phyloP scores from a whole-genome alignment of 225 moss, liverwort and hornwort species.

The Climacium dendroides region DNA sequence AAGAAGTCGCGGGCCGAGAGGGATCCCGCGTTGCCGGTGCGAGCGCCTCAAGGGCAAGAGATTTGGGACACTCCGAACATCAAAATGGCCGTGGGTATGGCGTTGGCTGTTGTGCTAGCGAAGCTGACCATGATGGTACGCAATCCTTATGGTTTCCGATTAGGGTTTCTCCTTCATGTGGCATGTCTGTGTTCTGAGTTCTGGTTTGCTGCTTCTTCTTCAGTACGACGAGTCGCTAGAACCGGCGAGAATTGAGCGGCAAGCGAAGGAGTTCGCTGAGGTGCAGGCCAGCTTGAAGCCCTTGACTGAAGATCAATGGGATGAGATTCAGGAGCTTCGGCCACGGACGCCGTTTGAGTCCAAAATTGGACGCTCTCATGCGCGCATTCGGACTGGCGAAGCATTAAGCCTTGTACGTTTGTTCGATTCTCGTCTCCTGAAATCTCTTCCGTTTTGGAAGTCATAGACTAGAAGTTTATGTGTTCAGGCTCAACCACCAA shows the following conservation, averaged over 20 bases:
- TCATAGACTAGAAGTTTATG: neutral
- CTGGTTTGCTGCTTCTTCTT: neutral
- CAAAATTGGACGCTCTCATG: conserved; percentile 55
- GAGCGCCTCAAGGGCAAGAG: conserved; percentile 48
- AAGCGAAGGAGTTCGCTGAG: conserved; percentile 72
- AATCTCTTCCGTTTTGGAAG: neutral
- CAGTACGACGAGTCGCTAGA: conserved; percentile 82
- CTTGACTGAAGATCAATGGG: conserved; percentile 59
- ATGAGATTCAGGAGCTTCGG: conserved; percentile 71
- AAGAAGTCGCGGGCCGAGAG: neutral
- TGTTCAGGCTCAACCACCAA: neutral
- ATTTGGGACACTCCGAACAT: conserved; percentile 59
- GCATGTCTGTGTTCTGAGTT: neutral
- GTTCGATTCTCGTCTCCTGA: neutral
- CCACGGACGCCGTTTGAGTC: conserved; percentile 88
- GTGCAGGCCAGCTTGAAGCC: conserved; percentile 47
- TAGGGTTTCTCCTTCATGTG: neutral
- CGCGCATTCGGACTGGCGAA: conserved; percentile 77
- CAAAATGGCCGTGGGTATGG: conserved; percentile 72
- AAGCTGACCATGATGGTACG: conserved; percentile 89
- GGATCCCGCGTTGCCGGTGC: conserved; percentile 29
- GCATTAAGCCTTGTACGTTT: conserved; percentile 38
- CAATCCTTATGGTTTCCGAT: neutral
- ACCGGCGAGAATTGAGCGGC: conserved; percentile 69
- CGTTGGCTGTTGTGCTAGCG: conserved; percentile 56